These are phyloP conservation scores for Ceratocystis smalleyi DNA, from an alignment of 2,329 filamentous ascomycete genomes.

Conservation along the genomic window DNA sequence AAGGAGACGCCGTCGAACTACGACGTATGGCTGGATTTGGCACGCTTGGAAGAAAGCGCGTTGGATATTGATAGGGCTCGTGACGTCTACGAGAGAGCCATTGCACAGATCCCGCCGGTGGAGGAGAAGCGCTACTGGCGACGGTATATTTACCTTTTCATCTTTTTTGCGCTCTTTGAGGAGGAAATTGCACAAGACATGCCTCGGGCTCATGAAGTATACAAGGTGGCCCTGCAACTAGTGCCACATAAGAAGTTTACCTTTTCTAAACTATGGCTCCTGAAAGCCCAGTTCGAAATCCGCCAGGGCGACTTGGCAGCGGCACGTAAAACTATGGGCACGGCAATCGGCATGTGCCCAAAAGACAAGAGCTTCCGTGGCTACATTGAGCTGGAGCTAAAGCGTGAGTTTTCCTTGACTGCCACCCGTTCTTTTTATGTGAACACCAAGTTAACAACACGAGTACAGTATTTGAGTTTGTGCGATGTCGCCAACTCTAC, in stretches of 20 bases:
- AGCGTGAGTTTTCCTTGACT: conserved; percentile 26
- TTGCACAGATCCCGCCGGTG: conserved; percentile 85
- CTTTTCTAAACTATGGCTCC: conserved; percentile 89
- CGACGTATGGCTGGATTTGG: conserved; percentile 93
- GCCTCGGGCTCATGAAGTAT: conserved; percentile 72
- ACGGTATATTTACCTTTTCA: conserved; percentile 92
- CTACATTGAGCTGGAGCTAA: conserved; percentile 84
- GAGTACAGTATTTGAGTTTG: conserved; percentile 65
- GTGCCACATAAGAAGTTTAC: conserved; percentile 96
- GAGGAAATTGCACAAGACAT: conserved; percentile 71
- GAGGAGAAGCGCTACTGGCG: conserved; percentile 97
- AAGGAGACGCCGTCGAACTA: conserved; percentile 94
- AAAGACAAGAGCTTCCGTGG: conserved; percentile 92
- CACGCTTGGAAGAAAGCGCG: conserved; percentile 71
- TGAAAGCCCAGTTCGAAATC: conserved; percentile 86
- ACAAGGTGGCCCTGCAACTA: conserved; percentile 70
- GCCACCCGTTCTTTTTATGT: neutral
- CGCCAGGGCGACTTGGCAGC: conserved; percentile 66
- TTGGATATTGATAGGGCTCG: conserved; percentile 70
- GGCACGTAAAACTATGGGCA: conserved; percentile 77
- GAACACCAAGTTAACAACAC: neutral
- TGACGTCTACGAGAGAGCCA: conserved; percentile 88
- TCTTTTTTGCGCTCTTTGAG: conserved; percentile 94
- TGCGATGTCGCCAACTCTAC: conserved; percentile 77
- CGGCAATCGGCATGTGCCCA: conserved; percentile 82